Percentiles rank a stretch among this genome's conserved stretches.
Conservation (phyloP, 2,329 filamentous ascomycete species). For the Diatrype stigma region DNA sequence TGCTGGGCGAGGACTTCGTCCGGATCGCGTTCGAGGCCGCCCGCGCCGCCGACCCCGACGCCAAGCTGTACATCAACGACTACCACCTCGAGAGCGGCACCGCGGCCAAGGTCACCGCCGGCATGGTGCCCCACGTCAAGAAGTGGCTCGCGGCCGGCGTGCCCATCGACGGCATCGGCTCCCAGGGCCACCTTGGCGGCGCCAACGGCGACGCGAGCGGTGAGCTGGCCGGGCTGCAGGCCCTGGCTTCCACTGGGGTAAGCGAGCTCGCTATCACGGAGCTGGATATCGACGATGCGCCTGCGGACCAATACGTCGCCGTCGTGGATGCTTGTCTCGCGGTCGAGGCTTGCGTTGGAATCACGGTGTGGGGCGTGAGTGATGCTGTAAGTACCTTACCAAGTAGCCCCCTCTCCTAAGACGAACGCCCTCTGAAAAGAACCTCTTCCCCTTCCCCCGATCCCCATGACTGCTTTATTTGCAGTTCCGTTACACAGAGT, state of each 20-base stretch:
- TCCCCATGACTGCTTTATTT: no score
- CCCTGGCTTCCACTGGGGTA: conserved; percentile 37
- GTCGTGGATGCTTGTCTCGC: conserved; percentile 41
- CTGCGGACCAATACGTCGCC: conserved; percentile 39
- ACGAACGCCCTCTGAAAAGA: no score
- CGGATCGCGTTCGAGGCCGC: conserved; percentile 65
- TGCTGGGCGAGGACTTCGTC: conserved; percentile 65
- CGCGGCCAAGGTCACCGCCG: conserved; percentile 49
- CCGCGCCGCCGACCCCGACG: conserved; percentile 56
- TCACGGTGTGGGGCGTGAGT: conserved; percentile 40
- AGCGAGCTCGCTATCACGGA: conserved; percentile 54
- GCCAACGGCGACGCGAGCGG: conserved; percentile 32
- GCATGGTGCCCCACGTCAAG: conserved; percentile 45
- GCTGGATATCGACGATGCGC: conserved; percentile 48
- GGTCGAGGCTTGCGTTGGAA: conserved; percentile 44
- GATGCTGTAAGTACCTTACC: conserved; percentile 15
- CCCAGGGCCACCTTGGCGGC: conserved; percentile 42
- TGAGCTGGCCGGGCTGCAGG: conserved; percentile 36
- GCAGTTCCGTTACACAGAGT: no score
- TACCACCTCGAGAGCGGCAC: conserved; percentile 57
- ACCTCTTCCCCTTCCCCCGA: no score
- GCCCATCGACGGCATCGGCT: conserved; percentile 55
- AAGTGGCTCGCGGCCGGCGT: conserved; percentile 47
- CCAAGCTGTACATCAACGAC: conserved; percentile 71
- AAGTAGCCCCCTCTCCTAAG: neutral